Conservation (phyloP, 441 rosid genomes). For the Gossypium lobatum region DNA sequence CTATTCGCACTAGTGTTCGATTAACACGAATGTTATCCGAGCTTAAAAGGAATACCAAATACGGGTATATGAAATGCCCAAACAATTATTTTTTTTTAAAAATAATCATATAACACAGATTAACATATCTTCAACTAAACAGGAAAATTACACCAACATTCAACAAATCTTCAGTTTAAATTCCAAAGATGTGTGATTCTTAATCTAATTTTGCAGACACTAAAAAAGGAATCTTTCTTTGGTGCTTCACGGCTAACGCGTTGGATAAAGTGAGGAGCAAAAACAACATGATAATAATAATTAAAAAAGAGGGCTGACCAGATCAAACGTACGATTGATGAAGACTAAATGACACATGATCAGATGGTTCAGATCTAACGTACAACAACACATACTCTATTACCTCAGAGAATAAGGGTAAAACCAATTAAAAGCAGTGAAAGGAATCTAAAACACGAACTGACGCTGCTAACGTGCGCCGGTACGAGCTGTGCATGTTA, state of each 20-base stretch:
- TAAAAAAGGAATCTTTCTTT: constrained; percentile 13
- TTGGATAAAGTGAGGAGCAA: background rate
- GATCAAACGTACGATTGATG: constrained; percentile 11
- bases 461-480: constrained; percentile 9
- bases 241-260: constrained; percentile 20
- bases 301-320: constrained; percentile 14
- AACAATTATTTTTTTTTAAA: too few species aligned
- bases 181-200: too few species aligned
- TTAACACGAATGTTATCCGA: background rate
- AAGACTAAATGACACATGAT: background rate
- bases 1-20: background rate
- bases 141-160: too few species aligned
- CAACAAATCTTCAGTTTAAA: too few species aligned
- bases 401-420: background rate
- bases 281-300: background rate
- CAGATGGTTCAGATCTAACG: background rate
- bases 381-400: background rate
- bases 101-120: too few species aligned
- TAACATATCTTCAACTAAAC: too few species aligned
- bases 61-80: too few species aligned
- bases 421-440: background rate
- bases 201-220: too few species aligned
- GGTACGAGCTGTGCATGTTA: constrained; percentile 7
- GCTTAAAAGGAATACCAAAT: background rate
- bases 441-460: background rate